Evolutionary conservation across 2,329 filamentous ascomycete species (phyloP).

Genomic region (Xylariomycetidae sp.): DNA sequence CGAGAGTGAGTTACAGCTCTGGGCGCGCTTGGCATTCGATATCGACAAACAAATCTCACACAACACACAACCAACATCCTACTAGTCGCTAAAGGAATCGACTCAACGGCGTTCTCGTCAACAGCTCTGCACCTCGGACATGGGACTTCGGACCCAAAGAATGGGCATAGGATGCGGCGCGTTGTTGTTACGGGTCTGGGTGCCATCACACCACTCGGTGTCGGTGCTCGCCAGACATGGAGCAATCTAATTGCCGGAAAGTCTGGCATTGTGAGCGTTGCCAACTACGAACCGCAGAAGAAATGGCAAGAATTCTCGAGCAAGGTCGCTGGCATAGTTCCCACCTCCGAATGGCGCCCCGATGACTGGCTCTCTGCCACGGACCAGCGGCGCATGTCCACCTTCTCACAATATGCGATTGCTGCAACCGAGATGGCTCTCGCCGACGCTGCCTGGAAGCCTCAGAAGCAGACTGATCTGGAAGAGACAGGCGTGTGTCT

Average conservation of each 20-base stretch:
- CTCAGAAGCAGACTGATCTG: conserved; percentile 51
- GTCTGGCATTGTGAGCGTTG: conserved; percentile 73
- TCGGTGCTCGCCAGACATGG: conserved; percentile 76
- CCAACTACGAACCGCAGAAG: conserved; percentile 47
- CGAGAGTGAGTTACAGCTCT: too few relatives aligned
- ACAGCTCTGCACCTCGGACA: conserved; percentile 20
- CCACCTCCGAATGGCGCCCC: conserved; percentile 48
- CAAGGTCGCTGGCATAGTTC: conserved; percentile 78
- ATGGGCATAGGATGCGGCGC: conserved; percentile 56
- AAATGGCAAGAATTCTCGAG: conserved; percentile 71
- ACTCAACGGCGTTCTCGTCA: too few relatives aligned
- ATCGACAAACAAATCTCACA: too few relatives aligned
- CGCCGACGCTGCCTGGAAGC: conserved; percentile 72
- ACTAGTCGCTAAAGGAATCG: too few relatives aligned
- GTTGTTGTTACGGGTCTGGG: conserved; percentile 82
- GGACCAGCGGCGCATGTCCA: conserved; percentile 74
- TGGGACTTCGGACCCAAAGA: too few relatives aligned
- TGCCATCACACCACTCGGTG: conserved; percentile 75
- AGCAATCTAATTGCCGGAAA: conserved; percentile 69
- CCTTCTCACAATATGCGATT: conserved; percentile 86
- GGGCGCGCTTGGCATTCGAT: too few relatives aligned
- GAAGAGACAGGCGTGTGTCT: conserved; percentile 85
- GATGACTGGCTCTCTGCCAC: conserved; percentile 47
- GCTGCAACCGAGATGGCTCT: conserved; percentile 83
- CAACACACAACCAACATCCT: too few relatives aligned